Base-by-base conservation (phyloP, 2,329 filamentous ascomycete genomes). In the Cercospora sojina region DNA sequence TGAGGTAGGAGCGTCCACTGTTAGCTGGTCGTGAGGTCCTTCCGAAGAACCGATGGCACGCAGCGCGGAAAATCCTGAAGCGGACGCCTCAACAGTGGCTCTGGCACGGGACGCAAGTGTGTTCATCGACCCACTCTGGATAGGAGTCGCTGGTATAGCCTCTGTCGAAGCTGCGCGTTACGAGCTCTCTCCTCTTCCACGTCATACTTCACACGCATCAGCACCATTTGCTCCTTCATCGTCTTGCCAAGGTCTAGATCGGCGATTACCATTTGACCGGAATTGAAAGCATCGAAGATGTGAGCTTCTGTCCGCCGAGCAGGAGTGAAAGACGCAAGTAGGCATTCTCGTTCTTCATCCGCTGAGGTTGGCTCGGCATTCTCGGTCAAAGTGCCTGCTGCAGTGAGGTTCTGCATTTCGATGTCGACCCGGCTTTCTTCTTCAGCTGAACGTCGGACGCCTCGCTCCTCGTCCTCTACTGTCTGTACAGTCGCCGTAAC, bases 401-500 rank as follows among this genome's bases (percentile, higher is more conserved):
- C 47, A 65, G 73, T 72, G 60, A 79, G 49, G 62, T 75, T 72
- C 56, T 82, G 78, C 67, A 80, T 73, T 67, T 83, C 81, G 47
- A 80, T 76, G 57, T 79, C 80, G 8, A 80, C 73, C 10, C 67
- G 67, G 74, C 76, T 64, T 71, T 78, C 64, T 75, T 72, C 41
- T 74, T 77, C 79, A 66, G 64, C 69, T 13, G 72, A 73, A 63
- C 81, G 80, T 18, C 82, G 71, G 3, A 87, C 75, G 1, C 87
- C 87, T 31, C 85, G 81, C 75, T 89, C 87, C 77, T 89, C 87
- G 5, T 83, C 79, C 69, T 89, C 86, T 64, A 85, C 79, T 71
- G 87, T 85, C 72, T 88, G 87, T 20, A 69, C 63, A 4, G 67
- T 64, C 9, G 66, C 62, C 5, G 62, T 53, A n/a, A 69, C 67